A percentile compares a stretch with the other conserved stretches of the same genome.
These are phyloP conservation scores for Neodidymelliopsis sp. DNA, from an alignment of 2,329 filamentous ascomycete species.

Conservation along the genomic window DNA sequence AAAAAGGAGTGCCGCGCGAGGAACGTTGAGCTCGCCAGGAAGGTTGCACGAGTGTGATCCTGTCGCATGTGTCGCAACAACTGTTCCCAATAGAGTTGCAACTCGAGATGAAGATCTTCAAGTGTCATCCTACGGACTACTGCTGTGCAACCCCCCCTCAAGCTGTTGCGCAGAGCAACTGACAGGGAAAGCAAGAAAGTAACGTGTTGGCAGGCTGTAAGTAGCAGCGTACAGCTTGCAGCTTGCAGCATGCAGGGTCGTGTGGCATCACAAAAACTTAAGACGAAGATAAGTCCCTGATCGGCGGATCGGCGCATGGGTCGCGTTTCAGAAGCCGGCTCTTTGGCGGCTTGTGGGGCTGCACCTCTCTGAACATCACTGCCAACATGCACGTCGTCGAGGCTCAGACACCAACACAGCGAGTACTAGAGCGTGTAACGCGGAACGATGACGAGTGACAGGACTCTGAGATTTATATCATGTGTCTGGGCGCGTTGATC, in stretches of 20 bases:
- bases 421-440: not conserved
- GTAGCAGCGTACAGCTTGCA: too few relatives aligned
- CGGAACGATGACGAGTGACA: not conserved
- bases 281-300: slow-evolving; percentile 13
- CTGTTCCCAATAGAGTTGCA: too few relatives aligned
- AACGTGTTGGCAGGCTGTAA: not conserved
- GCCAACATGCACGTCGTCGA: slow-evolving; percentile 14
- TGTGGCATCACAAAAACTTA: slow-evolving; percentile 2
- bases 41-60: too few relatives aligned
- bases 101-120: not conserved
- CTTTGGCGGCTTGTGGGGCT: slow-evolving; percentile 8
- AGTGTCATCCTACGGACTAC: not conserved
- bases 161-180: not conserved
- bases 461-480: too few relatives aligned
- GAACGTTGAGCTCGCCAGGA: not conserved
- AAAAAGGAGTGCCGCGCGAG: not conserved
- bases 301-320: slow-evolving; percentile 7
- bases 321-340: slow-evolving; percentile 13
- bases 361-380: not conserved
- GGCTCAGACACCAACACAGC: not conserved
- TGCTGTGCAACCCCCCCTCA: not conserved
- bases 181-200: not conserved
- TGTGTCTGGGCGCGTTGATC: too few relatives aligned
- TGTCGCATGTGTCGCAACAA: too few relatives aligned
- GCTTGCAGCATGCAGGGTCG: slow-evolving; percentile 12